Conservation (phyloP, 306 rosid species). For the Calophaca sinica region DNA sequence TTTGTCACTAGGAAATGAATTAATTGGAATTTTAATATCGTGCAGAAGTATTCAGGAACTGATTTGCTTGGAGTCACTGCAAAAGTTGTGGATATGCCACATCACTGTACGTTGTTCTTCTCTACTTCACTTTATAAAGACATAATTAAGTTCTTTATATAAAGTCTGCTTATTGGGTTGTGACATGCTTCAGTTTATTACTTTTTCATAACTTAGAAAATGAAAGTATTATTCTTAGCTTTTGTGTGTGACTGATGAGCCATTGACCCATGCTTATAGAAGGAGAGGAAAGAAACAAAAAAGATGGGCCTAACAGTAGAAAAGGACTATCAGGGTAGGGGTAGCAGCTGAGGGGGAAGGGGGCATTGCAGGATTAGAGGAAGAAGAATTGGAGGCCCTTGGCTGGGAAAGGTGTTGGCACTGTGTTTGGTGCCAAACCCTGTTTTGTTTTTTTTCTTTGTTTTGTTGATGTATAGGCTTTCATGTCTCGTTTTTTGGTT, state of each 20-base stretch:
- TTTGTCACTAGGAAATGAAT: slow-evolving; percentile 19
- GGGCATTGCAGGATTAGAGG: slow-evolving; percentile 2
- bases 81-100: slow-evolving; percentile 98
- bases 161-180: not conserved
- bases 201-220: not conserved
- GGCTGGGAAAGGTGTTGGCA: not conserved
- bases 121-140: not conserved
- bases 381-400: not conserved
- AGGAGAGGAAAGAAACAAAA: not conserved
- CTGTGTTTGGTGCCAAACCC: not conserved
- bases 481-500: not conserved
- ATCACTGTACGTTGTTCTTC: slow-evolving; percentile 67
- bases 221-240: slow-evolving; percentile 21
- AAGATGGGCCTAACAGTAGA: not conserved
- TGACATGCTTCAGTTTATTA: slow-evolving; percentile 12
- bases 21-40: slow-evolving; percentile 43
- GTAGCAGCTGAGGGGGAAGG: not conserved
- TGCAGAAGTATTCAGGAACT: slow-evolving; percentile 85
- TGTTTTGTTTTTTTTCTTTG: not conserved
- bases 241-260: slow-evolving; percentile 9
- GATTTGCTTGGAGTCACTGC: slow-evolving; percentile 97
- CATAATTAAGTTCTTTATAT: not conserved
- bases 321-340: not conserved
- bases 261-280: not conserved
- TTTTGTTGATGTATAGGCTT: not conserved